phyloP scores from a whole-genome alignment of 495 filamentous ascomycete species.

The Aspergillus ellipticus region DNA sequence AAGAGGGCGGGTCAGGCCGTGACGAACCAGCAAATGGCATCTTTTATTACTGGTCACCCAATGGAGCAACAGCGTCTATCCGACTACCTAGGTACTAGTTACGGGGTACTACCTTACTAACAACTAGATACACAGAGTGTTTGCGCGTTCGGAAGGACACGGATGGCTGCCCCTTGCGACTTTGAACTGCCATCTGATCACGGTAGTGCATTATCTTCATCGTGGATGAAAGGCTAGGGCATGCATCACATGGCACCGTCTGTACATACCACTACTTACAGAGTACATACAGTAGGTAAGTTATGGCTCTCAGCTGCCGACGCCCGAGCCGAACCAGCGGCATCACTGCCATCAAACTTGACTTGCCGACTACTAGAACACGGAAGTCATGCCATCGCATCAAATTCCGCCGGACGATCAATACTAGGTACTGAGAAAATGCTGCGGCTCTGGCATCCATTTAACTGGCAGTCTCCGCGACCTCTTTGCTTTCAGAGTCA shows the following conservation, averaged over 20 bases:
- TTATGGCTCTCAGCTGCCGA: background rate
- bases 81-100: too few relatives aligned
- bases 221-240: background rate
- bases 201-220: background rate
- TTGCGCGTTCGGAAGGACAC: too few relatives aligned
- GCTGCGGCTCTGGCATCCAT: background rate
- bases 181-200: too few relatives aligned
- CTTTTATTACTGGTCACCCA: background rate
- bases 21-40: background rate
- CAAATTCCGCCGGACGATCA: background rate
- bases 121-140: too few relatives aligned
- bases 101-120: too few relatives aligned
- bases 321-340: background rate
- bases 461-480: too few relatives aligned
- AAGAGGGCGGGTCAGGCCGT: background rate
- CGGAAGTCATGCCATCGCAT: background rate
- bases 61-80: too few relatives aligned
- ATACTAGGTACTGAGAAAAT: background rate
- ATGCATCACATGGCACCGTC: background rate
- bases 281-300: background rate
- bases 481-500: too few relatives aligned
- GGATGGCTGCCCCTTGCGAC: too few relatives aligned
- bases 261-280: too few relatives aligned
- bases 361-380: background rate
- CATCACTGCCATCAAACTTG: background rate